These are phyloP conservation scores for Begonia masoniana DNA, from an alignment of 306 rosid genomes.

Conservation along the genomic window DNA sequence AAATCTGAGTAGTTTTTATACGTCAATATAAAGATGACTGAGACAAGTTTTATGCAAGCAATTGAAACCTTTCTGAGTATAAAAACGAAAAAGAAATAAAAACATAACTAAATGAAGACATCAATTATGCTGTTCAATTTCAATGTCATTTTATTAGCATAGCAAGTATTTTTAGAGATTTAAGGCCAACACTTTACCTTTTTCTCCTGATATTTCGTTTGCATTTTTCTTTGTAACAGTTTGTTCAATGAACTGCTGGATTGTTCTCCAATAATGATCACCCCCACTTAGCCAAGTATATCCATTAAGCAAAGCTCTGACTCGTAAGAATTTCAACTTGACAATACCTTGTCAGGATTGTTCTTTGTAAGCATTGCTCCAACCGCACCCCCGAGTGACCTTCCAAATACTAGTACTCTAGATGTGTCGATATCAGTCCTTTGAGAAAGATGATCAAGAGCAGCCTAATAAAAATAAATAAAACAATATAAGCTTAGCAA, in stretches of 20 bases:
- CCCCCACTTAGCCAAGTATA: conserved; percentile 63
- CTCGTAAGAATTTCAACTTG: too few relatives aligned
- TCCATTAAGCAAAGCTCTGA: too few relatives aligned
- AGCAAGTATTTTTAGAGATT: too few relatives aligned
- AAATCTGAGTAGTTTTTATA: conserved; percentile 24
- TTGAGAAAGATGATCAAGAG: conserved; percentile 92
- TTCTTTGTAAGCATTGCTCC: conserved; percentile 75
- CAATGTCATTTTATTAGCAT: too few relatives aligned
- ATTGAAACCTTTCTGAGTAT: too few relatives aligned
- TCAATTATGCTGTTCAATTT: too few relatives aligned
- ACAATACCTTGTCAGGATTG: conserved; percentile 86
- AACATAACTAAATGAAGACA: too few relatives aligned
- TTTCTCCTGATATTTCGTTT: conserved; percentile 31
- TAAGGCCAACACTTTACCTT: background rate
- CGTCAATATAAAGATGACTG: too few relatives aligned
- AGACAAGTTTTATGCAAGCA: too few relatives aligned
- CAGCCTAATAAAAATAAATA: conserved; percentile 43
- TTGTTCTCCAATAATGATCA: conserved; percentile 74
- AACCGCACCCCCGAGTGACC: conserved; percentile 99
- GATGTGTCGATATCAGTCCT: conserved; percentile 87
- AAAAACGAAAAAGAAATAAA: too few relatives aligned
- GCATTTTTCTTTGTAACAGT: conserved; percentile 39
- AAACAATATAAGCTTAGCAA: conserved; percentile 1
- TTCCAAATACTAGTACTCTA: conserved; percentile 84
- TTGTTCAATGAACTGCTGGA: conserved; percentile 54